Evolutionary conservation across 1,284 basidiomycete genomes (phyloP), one percentile per base, ranked within the genome.

Genomic region (Macrocybe sp.): DNA sequence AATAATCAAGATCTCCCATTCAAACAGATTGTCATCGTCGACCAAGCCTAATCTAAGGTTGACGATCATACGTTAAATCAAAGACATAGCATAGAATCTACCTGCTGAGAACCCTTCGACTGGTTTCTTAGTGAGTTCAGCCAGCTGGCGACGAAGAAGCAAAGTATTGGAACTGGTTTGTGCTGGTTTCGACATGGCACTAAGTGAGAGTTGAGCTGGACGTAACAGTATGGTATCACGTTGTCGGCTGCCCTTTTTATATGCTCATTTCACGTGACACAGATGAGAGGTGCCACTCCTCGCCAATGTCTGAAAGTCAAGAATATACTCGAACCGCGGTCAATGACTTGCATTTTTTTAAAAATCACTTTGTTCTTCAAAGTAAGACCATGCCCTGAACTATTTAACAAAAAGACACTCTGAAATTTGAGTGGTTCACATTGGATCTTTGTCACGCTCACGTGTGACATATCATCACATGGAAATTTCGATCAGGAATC

Each of bases 51-150:
- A 54, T 37, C 41, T 45, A 45, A 41, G 40, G 53, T 22, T 57
- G 51, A 59, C 49, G 31, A 48, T 51, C 50, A 42, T 47, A 36
- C 38, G 54, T 43, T 41, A 56, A 57, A 57, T 63, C 59, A 56
- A 51, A 49, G 50, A 46, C 45, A 43, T 49, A 47, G 44, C 41
- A 51, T 34, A 53, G 41, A 51, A 55, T 48, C 46, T 62, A 86
- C 88, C 94, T 65, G 92, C 94, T 39, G 90, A 94, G 72, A 97
- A 97, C 6, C 94, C 94, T 61, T 95, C 89, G 3, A 95, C 90
- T 2, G 94, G 94, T 49, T 76, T 79, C 69, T 93, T 94, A 32
- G 85, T 91, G 55, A 96, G 79, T 62, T 95, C 92, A n/a, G 76
- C 64, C 14, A 93, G 79, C 69, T 94, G 89, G 38, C 88, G 79